Evolutionary conservation across 1,139 yeast genomes (phyloP), one percentile per base, ranked within the genome.

Genomic region (Nakaseomyces bracarensis): DNA sequence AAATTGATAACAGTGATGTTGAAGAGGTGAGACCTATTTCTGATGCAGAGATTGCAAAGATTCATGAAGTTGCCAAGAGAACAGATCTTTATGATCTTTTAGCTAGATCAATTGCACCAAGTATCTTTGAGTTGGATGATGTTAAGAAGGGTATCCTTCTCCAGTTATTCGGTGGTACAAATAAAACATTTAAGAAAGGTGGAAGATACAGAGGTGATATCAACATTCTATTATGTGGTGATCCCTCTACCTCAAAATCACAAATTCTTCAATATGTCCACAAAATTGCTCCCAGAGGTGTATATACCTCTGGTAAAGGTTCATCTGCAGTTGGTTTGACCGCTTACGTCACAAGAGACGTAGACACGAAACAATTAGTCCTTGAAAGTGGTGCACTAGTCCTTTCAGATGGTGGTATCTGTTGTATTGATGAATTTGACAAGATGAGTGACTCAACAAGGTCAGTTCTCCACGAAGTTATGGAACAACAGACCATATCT

Each of bases 251-350:
- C 3, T 81, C 97, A 10, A 91, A 91, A 61, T 91, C 98, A 1
- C 99, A 91, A 64, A 68, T 91, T 44, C 70, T 91, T 52, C 93
- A 87, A 58, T 91, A 91, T 53, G 97, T 91, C 40, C 98, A 91
- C 65, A 86, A 89, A 60, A 91, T 91, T 51, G 95, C 98, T 0
- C 99, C 99, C 31, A 73, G 98, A 60, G 98, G 98, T 53, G 86
- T 93, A 33, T 91, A 89, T 63, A 91, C 99, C 1, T 87, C 96
- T 1, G 99, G 99, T 65, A 91, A 91, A 58, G 98, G 98, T 43
- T 87, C 97, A 0, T 91, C 98, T 19, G 99, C 99, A 0, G 99
- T 91, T 43, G 99, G 99, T 69, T 72, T 91, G 59, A 91, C 99
- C 0, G 98, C 99, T 1, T 91, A 91, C 61, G 82, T 91, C 43